Conservation (phyloP, 352 stramenopile genomes). For the Stephanocyclus meneghinianus region DNA sequence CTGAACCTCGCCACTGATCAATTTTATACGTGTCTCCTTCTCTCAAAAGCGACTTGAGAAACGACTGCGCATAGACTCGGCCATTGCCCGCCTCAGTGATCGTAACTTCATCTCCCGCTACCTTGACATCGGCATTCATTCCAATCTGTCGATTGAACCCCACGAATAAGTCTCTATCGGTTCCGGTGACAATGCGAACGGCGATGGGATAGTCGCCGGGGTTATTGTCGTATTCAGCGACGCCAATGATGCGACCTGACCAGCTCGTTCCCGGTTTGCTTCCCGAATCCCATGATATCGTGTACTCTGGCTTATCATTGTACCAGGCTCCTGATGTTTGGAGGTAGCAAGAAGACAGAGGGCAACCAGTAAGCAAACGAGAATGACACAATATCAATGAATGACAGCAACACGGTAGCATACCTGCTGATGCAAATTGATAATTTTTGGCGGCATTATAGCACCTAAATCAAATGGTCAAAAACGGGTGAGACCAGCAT, state of each 20-base stretch:
- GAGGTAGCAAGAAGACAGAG: neutral
- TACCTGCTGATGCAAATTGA: constrained; percentile 39
- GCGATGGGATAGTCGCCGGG: constrained; percentile 25
- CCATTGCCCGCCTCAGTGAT: constrained; percentile 23
- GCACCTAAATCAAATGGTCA: constrained; percentile 14
- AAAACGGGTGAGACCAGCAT: too few relatives aligned
- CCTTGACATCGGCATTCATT: constrained; percentile 35
- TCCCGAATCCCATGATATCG: constrained; percentile 33
- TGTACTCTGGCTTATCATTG: constrained; percentile 15
- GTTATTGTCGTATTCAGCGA: constrained; percentile 54
- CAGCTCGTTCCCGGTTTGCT: constrained; percentile 25
- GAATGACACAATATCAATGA: neutral
- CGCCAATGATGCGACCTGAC: constrained; percentile 23
- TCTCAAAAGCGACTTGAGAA: constrained; percentile 21
- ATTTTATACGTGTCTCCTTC: constrained; percentile 11
- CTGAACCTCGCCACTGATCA: constrained; percentile 18
- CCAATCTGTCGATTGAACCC: constrained; percentile 57
- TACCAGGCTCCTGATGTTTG: constrained; percentile 29
- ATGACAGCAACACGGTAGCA: neutral
- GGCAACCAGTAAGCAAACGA: neutral
- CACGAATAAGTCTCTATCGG: constrained; percentile 37
- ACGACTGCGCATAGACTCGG: constrained; percentile 25
- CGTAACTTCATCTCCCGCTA: constrained; percentile 33
- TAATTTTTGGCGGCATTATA: constrained; percentile 59
- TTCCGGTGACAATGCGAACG: constrained; percentile 44